Conservation (phyloP, 495 filamentous ascomycete species). For the Cenococcum geophilum region DNA sequence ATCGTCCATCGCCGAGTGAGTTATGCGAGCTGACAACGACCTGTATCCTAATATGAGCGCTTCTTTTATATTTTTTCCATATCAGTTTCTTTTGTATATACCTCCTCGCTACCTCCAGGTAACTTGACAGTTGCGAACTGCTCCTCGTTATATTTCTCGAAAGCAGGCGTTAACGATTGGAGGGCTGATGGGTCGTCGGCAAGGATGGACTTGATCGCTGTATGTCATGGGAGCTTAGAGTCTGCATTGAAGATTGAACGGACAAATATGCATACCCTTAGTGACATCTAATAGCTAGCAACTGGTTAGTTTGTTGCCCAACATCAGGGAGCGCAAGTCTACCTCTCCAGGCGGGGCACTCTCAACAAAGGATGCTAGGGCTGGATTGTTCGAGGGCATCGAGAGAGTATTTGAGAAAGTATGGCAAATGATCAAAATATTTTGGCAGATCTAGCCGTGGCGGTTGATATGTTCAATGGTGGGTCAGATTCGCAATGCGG, state of each 20-base stretch:
- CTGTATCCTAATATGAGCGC: constrained; percentile 36
- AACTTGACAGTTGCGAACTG: constrained; percentile 85
- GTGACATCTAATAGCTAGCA: constrained; percentile 80
- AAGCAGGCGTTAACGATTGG: constrained; percentile 67
- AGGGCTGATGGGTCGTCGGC: constrained; percentile 62
- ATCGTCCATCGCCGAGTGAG: constrained; percentile 66
- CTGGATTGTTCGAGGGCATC: constrained; percentile 34
- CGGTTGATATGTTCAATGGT: neutral
- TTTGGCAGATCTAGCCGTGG: neutral
- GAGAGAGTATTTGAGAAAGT: neutral
- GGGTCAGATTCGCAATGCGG: neutral
- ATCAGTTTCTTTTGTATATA: constrained; percentile 30
- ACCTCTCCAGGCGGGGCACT: constrained; percentile 97
- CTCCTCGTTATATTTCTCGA: constrained; percentile 92
- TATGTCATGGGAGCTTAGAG: neutral
- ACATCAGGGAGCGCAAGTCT: constrained; percentile 33
- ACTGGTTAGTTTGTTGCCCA: constrained; percentile 27
- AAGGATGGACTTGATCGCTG: constrained; percentile 86
- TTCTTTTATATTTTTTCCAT: neutral
- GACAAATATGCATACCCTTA: constrained; percentile 54
- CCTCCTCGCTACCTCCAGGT: constrained; percentile 72
- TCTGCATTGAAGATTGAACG: constrained; percentile 1
- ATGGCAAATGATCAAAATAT: neutral
- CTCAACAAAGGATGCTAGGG: constrained; percentile 72
- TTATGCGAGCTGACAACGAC: constrained; percentile 86